These are phyloP conservation scores for Mytilinidion resinicola DNA, from an alignment of 495 filamentous ascomycete species.

Conservation along the genomic window DNA sequence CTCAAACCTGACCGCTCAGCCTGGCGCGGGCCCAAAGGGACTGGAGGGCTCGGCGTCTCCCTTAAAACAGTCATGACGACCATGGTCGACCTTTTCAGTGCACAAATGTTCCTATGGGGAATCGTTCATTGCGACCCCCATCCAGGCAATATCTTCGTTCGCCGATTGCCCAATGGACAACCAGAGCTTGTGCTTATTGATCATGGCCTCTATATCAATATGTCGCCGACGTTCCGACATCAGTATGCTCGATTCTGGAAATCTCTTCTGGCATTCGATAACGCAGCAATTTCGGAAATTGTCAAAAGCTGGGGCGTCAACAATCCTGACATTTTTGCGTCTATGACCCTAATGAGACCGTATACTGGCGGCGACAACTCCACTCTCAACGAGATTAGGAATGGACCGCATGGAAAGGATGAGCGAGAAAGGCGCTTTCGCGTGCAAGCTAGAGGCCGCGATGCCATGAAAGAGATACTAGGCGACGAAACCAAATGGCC, in stretches of 20 bases:
- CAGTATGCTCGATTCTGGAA: constrained; percentile 95
- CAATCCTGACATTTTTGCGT: constrained; percentile 83
- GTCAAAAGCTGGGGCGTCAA: constrained; percentile 77
- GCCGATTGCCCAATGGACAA: constrained; percentile 70
- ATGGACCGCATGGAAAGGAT: constrained; percentile 49
- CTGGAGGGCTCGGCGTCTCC: constrained; percentile 74
- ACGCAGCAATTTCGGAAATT: constrained; percentile 64
- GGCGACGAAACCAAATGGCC: constrained; percentile 90
- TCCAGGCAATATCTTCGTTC: constrained; percentile 93
- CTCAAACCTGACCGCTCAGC: constrained; percentile 72
- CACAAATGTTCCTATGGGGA: constrained; percentile 96
- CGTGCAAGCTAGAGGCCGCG: constrained; percentile 76
- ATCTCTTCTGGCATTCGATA: constrained; percentile 87
- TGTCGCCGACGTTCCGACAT: constrained; percentile 75
- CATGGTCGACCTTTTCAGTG: constrained; percentile 90
- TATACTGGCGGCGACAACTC: constrained; percentile 76
- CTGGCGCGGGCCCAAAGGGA: constrained; percentile 65
- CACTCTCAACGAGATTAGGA: constrained; percentile 50
- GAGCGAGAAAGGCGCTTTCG: constrained; percentile 64
- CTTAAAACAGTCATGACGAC: constrained; percentile 87
- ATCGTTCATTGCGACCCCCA: constrained; percentile 93
- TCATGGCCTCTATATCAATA: constrained; percentile 90
- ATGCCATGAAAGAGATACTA: constrained; percentile 76
- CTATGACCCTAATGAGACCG: constrained; percentile 79
- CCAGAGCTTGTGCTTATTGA: constrained; percentile 93